Base-by-base conservation (phyloP, 1,139 yeast species). In the Taphrina pruni region DNA sequence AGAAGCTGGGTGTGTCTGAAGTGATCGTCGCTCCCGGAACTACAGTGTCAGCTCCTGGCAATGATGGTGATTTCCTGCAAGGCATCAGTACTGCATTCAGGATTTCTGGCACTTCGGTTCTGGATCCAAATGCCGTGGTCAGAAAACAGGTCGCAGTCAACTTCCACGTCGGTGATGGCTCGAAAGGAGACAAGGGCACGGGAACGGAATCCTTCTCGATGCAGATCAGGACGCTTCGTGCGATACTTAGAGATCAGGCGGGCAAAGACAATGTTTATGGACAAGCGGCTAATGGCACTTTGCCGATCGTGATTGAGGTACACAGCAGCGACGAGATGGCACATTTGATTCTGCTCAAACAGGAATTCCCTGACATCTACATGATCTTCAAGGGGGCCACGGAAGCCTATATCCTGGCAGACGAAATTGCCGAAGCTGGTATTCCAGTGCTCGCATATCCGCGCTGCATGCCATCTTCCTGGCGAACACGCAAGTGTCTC, bases 311-410 rank as follows among this genome's bases (percentile, higher is more conserved):
- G 45, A 48, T 60, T 4, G 57, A 60, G 7, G 50, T 32, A 3
- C 56, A 60, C 50, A 51, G 50, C 6, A 60, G 50, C 26, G 65
- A 60, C 14, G 65, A 50, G n/a, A 60, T 60, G 46, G 57, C 57
- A 8, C 65, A 60, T 50, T 55, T 60, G 36, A 48, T 60, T 14
- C 39, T 51, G 12, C 39, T 60, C 39, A 60, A 60, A 48, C 45
- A 48, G 38, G 65, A 48, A 7, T 48, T 60, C n/a, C 56, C 50
- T 6, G 21, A 26, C 48, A 32, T 51, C 46, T 36, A 60, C n/a
- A 17, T 60, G 39, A 48, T 60, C 36, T 38, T 60, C 57, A 48
- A 50, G 20, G 65, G 65, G 14, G 65, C 57, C n/a, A 50, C 41
- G 26, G 65, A 60, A 48, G 57, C 57, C 12, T 51, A 60, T 36